Base-by-base conservation (phyloP, 2,329 filamentous ascomycete genomes). In the Alternaria sp. region DNA sequence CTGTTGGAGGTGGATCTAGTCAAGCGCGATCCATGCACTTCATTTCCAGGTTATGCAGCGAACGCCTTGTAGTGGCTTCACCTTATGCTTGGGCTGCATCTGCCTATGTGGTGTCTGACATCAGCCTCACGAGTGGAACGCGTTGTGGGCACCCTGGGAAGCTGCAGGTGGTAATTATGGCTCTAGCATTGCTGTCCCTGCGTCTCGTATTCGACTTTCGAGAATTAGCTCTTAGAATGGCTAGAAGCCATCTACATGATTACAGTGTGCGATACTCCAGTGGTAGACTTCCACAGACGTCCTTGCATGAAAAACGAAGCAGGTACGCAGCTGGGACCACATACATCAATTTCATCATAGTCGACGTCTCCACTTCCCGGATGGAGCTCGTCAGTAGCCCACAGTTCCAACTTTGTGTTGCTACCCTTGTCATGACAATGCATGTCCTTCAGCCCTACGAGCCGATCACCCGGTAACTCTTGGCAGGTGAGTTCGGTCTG, bases 1-100 rank as follows among this genome's bases (percentile, higher is more conserved):
- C 54, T 63, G 60, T 37, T 66, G 58, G 41, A 58, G 44, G 64
- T 61, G 55, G 64, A 61, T 30, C 58, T 44, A 28, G 28, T 21
- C 33, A 58, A 56, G 60, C 53, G 58, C 53, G 57, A 46, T 55
- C 45, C 56, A 64, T 37, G 57, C 26, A 37, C 15, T 55, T 58
- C 28, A 33, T 37, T 61, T 33, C 50, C 45, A 54, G 45, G 15
- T 55, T 28, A 43, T 33, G 50, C 45, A 46, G 46, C 55, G 26
- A 44, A 28, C n/a, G 55, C 41, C 21, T 55, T 61, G 43, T 46
- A 33, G 41, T 53, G 49, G 51, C 33, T 37, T 26, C 7, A 43
- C 23, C n/a, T 30, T n/a, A 15, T 44, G 47, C 11, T 47, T 25
- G 21, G 53, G 25, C 49, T 50, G 26, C 15, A 30, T 46, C 18